Base-by-base conservation (phyloP, 176 grass and related monocot genomes). In the Pontederia paniculata region DNA sequence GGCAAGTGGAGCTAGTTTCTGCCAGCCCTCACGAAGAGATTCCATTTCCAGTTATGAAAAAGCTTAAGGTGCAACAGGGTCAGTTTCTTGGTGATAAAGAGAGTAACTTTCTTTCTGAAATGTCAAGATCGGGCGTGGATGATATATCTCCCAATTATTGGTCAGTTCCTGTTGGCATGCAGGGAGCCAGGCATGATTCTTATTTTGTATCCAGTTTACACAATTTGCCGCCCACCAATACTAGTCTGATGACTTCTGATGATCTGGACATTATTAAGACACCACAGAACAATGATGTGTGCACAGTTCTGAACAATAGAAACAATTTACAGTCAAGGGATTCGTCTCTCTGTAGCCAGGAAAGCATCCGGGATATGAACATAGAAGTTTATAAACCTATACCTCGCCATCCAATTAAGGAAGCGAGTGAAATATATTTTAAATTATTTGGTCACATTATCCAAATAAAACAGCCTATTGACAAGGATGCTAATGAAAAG, bases 81-180 rank as follows among this genome's bases (percentile, higher is more conserved):
- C 23, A 59, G 21, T 50, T 20, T 58, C 23, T 20, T 21, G 22
- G 5, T 58, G 55, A 59, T 21, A 23, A 3, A 10, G 23, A 15
- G 45, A 8, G 22, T 31, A 42, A 19, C 44, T 50, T 42, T 5
- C 45, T 50, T 1, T 19, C 17, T 42, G 9, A 45, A 50, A 10
- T 50, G n/a, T 31, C 9, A 42, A n/a, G 23, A 20, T 23, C 14
- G 4, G 25, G 18, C 14, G 21, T 20, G 23, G 37, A 16, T 5
- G 31, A n/a, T 66, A 3, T 42, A 66, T 50, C 16, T 15, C 48
- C 23, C 23, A 21, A 25, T 60, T 22, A 20, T 46, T 50, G 12
- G 58, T 5, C 18, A 48, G 46, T 60, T 70, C 68, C 55, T 70
- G 55, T 55, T 70, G 55, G 68, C 68, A 70, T 70, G 68, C 68